Percentiles rank a stretch among this genome's conserved stretches.
Conservation (phyloP, 768 basidiomycete genomes). For the Psilocybe subaeruginosa region DNA sequence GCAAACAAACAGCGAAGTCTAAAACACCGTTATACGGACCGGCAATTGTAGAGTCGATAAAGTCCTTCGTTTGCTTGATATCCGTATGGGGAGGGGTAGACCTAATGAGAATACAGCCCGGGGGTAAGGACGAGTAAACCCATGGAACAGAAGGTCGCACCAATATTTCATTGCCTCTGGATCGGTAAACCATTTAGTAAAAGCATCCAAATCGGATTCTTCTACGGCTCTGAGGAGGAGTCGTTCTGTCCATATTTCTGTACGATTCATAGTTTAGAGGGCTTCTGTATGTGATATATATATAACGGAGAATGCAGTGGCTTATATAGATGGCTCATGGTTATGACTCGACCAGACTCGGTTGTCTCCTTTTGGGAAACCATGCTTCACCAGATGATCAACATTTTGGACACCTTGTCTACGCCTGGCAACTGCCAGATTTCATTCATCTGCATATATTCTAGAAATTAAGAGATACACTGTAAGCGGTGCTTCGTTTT, state of each 20-base stretch:
- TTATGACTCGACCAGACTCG: background rate
- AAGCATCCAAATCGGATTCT: conserved; percentile 16
- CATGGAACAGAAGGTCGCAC: conserved; percentile 5
- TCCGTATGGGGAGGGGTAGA: conserved; percentile 18
- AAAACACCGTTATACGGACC: conserved; percentile 23
- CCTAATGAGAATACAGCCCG: conserved; percentile 9
- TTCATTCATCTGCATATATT: too few species aligned
- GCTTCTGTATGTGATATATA: background rate
- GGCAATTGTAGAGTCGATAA: conserved; percentile 22
- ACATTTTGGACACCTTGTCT: background rate
- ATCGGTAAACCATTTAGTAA: conserved; percentile 19
- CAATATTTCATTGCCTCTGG: conserved; percentile 24
- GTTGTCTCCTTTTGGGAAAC: background rate
- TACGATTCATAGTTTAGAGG: conserved; percentile 6
- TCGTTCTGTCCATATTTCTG: conserved; percentile 23
- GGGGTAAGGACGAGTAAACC: background rate
- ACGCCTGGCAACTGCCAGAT: too few species aligned
- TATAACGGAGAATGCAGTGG: background rate
- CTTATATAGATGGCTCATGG: background rate
- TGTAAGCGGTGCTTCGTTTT: too few species aligned
- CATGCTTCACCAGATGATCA: background rate
- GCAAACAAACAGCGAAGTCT: conserved; percentile 24
- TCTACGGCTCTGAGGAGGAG: conserved; percentile 22
- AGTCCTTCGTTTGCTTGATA: conserved; percentile 17
- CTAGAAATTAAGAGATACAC: too few species aligned